Conservation (phyloP, 2,329 filamentous ascomycete genomes). For the Penicillium sp. region DNA sequence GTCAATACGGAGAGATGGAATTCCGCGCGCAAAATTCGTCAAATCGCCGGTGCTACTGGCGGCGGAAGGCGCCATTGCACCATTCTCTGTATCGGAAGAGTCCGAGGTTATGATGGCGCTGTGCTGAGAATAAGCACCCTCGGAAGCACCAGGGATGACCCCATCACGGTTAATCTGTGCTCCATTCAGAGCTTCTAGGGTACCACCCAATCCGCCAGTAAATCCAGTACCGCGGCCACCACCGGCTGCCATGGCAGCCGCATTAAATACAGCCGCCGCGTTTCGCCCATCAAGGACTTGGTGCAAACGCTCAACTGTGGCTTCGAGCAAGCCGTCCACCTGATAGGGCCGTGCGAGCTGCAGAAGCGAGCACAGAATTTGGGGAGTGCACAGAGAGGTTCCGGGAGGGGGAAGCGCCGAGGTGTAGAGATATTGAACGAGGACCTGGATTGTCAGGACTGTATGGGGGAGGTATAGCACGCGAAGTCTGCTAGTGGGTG, state of each 20-base stretch:
- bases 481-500: conserved; percentile 63
- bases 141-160: conserved; percentile 17
- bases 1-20: conserved; percentile 38
- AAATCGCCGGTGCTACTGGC: conserved; percentile 26
- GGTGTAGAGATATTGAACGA: conserved; percentile 91
- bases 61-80: conserved; percentile 23
- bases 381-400: conserved; percentile 79
- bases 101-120: conserved; percentile 31
- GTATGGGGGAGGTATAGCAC: conserved; percentile 93
- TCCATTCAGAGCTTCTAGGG: conserved; percentile 40
- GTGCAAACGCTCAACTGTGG: conserved; percentile 85
- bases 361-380: conserved; percentile 89
- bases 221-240: conserved; percentile 78
- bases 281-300: conserved; percentile 85
- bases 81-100: conserved; percentile 39
- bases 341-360: conserved; percentile 91
- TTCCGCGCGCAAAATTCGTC: conserved; percentile 25
- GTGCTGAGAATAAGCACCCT: conserved; percentile 23
- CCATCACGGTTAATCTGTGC: conserved; percentile 24
- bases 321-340: conserved; percentile 85
- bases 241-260: conserved; percentile 93
- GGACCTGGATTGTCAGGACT: conserved; percentile 76
- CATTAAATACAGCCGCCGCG: conserved; percentile 95
- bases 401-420: conserved; percentile 72
- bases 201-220: conserved; percentile 49